Evolutionary conservation across 1,139 yeast species (phyloP), one percentile per base, ranked within the genome.

Genomic region (Barnettozyma hawaiiensis): DNA sequence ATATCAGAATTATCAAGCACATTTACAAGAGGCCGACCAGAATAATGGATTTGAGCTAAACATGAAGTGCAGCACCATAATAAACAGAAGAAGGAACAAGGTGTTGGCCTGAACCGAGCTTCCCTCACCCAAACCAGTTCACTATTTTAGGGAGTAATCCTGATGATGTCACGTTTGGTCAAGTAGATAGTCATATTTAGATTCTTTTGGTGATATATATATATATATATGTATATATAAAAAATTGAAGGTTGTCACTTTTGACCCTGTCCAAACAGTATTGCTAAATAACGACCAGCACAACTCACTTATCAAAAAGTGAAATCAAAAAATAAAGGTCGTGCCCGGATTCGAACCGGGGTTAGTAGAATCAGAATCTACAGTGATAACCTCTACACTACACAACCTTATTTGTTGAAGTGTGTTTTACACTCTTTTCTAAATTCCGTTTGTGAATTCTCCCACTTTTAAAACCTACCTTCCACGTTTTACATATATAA

Each of bases 1-100:
- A 19, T 45, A 44, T 19, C 37, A 43, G 21, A 42, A 49, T 35
- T 44, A 43, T 20, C 45, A 42, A 24, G 47, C 41, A 12, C 44
- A 43, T 23, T 22, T 45, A 12, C 39, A 40, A 12, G 41, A 41
- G 18, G 39, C 34, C 15, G 24, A 23, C 15, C 43, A 24, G 34
- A 32, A 35, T 12, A 42, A 44, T 23, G 36, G 48, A 50, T 87
- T 89, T 59, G 90, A 85, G 48, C 70, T 90, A 58, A 77, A 78
- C 50, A 66, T 89, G 54, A 81, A 81, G 42, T 85, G 90, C 9
- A 89, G 96, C 1, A 82, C 95, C 1, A 78, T 89, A 42, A 67
- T 89, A 44, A 90, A 81, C 54, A 76, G 96, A 62, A 74, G 95
- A 58, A 78, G 75, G 46, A 64, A 69, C 47, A 66, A 65, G 42